These are phyloP conservation scores for Prunus persica DNA, from an alignment of 306 rosid species.

Conservation along the genomic window Prunus_persica_NCBIv2 NC_034011.1:20103001-20103500, in stretches of 20 bases:
- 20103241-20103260: no score
- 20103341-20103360: constrained; percentile 11
- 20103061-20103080: no score
- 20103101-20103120: no score
- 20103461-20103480: neutral
- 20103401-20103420: neutral
- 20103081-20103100: no score
- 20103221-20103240: no score
- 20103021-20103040: no score
- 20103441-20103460: neutral
- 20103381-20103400: neutral
- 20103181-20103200: accelerated
- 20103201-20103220: no score
- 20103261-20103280: neutral
- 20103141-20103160: no score
- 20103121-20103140: no score
- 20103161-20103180: no score
- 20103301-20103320: neutral
- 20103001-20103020: no score
- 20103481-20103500: neutral
- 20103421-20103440: neutral
- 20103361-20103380: neutral
- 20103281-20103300: neutral
- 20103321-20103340: neutral
- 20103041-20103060: no score